phyloP scores from a whole-genome alignment of 2,329 filamentous ascomycete species.

The Helotiales sp. region DNA sequence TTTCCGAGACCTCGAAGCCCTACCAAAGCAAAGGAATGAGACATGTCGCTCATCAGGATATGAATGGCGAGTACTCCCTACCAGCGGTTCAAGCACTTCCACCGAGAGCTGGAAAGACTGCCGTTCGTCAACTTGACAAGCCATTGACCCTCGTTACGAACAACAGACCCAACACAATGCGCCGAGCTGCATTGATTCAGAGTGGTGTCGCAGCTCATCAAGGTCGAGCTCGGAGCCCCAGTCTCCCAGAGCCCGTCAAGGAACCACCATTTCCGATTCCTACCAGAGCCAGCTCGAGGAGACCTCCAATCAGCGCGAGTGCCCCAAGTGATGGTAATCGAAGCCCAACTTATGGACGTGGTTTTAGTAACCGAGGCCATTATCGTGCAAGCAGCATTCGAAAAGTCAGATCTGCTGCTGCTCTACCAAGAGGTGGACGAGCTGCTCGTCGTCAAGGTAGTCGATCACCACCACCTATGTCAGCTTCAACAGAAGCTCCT shows the following conservation, averaged over 20 bases:
- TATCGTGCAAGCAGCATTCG: constrained; percentile 66
- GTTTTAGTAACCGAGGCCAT: constrained; percentile 45
- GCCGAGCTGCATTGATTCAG: constrained; percentile 77
- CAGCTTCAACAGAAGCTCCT: constrained; percentile 64
- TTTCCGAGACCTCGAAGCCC: constrained; percentile 22
- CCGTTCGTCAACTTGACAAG: constrained; percentile 33
- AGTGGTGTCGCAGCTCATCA: constrained; percentile 72
- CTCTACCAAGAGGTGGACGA: constrained; percentile 58
- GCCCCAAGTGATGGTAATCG: constrained; percentile 68
- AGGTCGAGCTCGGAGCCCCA: constrained; percentile 64
- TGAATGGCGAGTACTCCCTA: constrained; percentile 21
- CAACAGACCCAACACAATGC: constrained; percentile 55
- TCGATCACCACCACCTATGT: constrained; percentile 65
- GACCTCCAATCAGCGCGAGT: constrained; percentile 65
- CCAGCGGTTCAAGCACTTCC: constrained; percentile 24
- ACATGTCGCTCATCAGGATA: constrained; percentile 18
- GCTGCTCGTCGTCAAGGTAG: constrained; percentile 52
- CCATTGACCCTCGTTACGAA: constrained; percentile 32
- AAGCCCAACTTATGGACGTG: constrained; percentile 70
- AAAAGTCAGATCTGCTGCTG: constrained; percentile 82
- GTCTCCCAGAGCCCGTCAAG: constrained; percentile 53
- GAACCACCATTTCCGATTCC: constrained; percentile 92
- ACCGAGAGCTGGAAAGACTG: constrained; percentile 20
- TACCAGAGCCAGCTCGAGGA: constrained; percentile 81
- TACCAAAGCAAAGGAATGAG: constrained; percentile 18